These are phyloP conservation scores for Lachnellula willkommii DNA, from an alignment of 2,329 filamentous ascomycete genomes.

Conservation along the genomic window DNA sequence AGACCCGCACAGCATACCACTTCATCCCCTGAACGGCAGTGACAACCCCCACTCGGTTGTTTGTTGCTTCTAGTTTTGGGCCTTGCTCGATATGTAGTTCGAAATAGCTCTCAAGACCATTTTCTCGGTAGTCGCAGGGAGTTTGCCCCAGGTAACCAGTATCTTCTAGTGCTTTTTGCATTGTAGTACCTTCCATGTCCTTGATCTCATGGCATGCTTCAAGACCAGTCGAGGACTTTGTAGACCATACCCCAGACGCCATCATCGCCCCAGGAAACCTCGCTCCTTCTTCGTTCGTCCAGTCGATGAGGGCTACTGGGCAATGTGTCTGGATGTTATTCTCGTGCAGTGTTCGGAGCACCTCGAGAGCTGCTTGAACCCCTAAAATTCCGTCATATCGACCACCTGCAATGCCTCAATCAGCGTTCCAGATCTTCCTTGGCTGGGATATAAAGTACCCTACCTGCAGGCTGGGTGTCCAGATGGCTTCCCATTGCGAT, in stretches of 20 bases:
- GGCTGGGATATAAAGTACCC: background rate
- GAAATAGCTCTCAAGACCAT: constrained; percentile 68
- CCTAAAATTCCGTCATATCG: constrained; percentile 77
- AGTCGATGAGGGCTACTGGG: constrained; percentile 46
- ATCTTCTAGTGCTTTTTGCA: constrained; percentile 45
- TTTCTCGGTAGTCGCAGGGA: constrained; percentile 50
- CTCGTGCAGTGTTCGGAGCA: constrained; percentile 61
- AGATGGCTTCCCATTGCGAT: constrained; percentile 67
- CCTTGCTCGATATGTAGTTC: constrained; percentile 72
- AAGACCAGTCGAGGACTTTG: constrained; percentile 47
- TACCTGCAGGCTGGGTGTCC: constrained; percentile 56
- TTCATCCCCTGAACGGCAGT: constrained; percentile 59
- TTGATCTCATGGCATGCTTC: constrained; percentile 55
- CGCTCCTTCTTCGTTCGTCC: constrained; percentile 63
- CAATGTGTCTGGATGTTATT: constrained; percentile 62
- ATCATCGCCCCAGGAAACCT: constrained; percentile 62
- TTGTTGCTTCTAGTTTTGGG: constrained; percentile 60
- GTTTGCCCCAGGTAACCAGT: constrained; percentile 64
- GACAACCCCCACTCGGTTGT: constrained; percentile 63
- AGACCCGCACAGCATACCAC: constrained; percentile 63
- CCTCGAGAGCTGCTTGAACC: constrained; percentile 65
- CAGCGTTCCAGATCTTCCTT: background rate
- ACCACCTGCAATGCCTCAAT: constrained; percentile 27
- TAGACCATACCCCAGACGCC: constrained; percentile 70
- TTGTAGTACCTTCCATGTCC: constrained; percentile 36